Evolutionary conservation across 1,284 basidiomycete species (phyloP), one percentile per base, ranked within the genome.

Genomic region (Phenoliferia sp.): DNA sequence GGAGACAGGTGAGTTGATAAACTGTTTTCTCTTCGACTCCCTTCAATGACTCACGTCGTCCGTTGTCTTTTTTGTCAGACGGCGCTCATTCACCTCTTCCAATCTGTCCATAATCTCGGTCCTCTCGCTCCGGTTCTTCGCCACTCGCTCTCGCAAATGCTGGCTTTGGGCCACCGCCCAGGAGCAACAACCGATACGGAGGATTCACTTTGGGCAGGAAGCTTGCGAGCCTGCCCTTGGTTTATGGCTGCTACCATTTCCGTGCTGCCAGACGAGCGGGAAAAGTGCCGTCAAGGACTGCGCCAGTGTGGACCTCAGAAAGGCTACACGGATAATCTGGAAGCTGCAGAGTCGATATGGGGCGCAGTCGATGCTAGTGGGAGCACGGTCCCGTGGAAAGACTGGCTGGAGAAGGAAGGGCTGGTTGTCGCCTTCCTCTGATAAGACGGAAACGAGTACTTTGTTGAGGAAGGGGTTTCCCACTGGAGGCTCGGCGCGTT

Each of bases 51-150:
- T n/a, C n/a, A n/a, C n/a, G n/a, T n/a, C n/a, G n/a, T 54, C 31
- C 28, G 26, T 55, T 26, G 5, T 17, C 19, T n/a, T 39, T 17
- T 56, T 26, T 7, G 17, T 16, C 62, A 72, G 68, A 66, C 70
- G 22, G 39, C 61, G 28, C 56, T 72, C 35, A 60, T 72, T 56
- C 66, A 68, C 59, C 64, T 72, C 7, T 70, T 69, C 61, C 69
- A 70, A n/a, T 62, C 56, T 28, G 66, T 72, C 1, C 63, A 70
- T 32, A 57, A 59, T 6, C 63, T 63, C 17, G 71, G 71, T 15
- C 48, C 48, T 52, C 48, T n/a, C 48, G 9, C 6, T 26, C 6
- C 48, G 6, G 22, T 52, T 26, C 48, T 52, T 26, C 48, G 48
- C 5, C 48, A 52, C 48, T 52, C 48, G 7, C 48, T 52, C 6